Base-by-base conservation (phyloP, 169 alveolate species). In the Cryptosporidium felis region DNA sequence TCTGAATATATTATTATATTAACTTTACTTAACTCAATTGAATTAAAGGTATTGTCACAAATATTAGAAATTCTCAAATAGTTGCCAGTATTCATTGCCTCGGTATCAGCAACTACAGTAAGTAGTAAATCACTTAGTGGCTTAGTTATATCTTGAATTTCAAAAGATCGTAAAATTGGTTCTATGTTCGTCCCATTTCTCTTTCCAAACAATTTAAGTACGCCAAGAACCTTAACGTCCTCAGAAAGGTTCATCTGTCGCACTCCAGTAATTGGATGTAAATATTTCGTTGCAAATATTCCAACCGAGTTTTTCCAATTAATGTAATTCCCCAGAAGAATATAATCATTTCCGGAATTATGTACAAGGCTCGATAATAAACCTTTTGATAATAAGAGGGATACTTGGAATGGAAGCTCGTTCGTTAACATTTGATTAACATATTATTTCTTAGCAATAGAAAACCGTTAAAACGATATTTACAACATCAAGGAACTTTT, bases 381-480 rank as follows among this genome's bases (percentile, higher is more conserved):
- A 0, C 28, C 32, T 38, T 53, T 41, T 26, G 65, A 32, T 3
- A 74, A 53, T 16, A 74, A 26, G 5, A 74, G 60, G 56, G 66
- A 74, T 56, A 74, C 9, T 53, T 74, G 65, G 14, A 60, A 8
- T 47, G 58, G 85, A 8, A 16, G 32, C 16, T 74, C 59, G 38
- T 30, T 74, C 16, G 28, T 23, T 49, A 38, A n/a, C 58, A 74
- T 74, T 18, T 21, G 40, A 23, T 74, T 38, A 26, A 26, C 85
- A 56, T 53, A 74, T 41, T 53, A 49, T 56, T 28, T 28, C 14
- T 23, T 28, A 26, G 26, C 12, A 12, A 41, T 32, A 30, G 21
- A 38, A 60, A 30, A 26, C 3, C 42, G 65, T 14, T 16, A 38
- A 18, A 8, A 36, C 47, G 53, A 60, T 60, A 38, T 60, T 60